phyloP scores from a whole-genome alignment of 1,284 basidiomycete species.

The Malassezia pachydermatis region DNA sequence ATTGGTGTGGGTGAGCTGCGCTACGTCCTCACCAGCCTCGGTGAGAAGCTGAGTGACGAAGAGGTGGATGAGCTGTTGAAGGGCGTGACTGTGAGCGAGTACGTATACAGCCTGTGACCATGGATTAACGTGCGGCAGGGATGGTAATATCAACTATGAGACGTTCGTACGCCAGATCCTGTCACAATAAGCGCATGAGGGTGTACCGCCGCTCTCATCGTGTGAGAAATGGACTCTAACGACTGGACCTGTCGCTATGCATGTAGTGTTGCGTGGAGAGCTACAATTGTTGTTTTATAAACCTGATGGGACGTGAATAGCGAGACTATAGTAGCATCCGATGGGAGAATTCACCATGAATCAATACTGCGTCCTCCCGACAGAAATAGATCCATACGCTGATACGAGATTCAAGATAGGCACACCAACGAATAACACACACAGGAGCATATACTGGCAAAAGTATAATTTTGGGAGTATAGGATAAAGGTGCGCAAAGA shows the following conservation, averaged over 20 bases:
- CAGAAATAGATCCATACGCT: no score
- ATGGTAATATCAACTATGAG: slow-evolving; percentile 95
- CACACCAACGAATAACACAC: not conserved
- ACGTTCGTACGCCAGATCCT: slow-evolving; percentile 86
- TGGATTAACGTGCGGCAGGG: slow-evolving; percentile 53
- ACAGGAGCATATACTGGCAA: not conserved
- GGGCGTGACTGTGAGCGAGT: slow-evolving; percentile 78
- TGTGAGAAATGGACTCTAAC: no score
- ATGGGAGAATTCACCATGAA: no score
- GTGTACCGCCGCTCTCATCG: not conserved
- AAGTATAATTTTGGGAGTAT: not conserved
- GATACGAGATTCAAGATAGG: no score
- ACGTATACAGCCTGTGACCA: slow-evolving; percentile 47
- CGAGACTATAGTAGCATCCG: no score
- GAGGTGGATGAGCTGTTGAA: slow-evolving; percentile 97
- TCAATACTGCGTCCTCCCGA: no score
- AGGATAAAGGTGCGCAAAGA: not conserved
- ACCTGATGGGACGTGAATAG: no score
- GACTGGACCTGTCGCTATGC: no score
- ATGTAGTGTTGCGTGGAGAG: no score
- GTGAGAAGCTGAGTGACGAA: slow-evolving; percentile 94
- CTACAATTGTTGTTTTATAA: no score
- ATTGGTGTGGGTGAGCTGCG: slow-evolving; percentile 83
- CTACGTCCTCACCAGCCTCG: slow-evolving; percentile 88
- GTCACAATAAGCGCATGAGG: slow-evolving; percentile 27